A percentile compares a stretch with the other conserved stretches of the same genome.
Evolutionary conservation across 441 rosid species (phyloP).

Genomic region (Erodium texanum): DNA sequence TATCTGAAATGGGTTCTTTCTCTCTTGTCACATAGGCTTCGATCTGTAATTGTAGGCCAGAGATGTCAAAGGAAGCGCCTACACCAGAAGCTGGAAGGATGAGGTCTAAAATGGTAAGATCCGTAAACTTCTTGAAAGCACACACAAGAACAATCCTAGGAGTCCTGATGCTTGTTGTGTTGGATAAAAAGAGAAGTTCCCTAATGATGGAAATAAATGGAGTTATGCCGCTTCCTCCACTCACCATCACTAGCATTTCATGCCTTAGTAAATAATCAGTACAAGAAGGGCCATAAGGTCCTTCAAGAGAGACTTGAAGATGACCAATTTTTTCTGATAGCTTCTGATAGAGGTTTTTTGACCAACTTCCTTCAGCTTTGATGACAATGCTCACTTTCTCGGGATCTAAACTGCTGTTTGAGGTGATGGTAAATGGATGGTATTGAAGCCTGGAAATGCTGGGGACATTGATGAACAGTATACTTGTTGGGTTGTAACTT

Average conservation of each 20-base stretch:
- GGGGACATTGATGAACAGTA: constrained; percentile 41
- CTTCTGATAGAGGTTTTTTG: constrained; percentile 30
- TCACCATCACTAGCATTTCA: constrained; percentile 67
- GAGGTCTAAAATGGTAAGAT: constrained; percentile 69
- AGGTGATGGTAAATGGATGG: constrained; percentile 50
- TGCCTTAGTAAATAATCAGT: constrained; percentile 35
- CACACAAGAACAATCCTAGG: constrained; percentile 55
- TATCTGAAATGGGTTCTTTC: constrained; percentile 19
- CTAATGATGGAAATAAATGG: constrained; percentile 72
- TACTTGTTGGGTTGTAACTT: constrained; percentile 38
- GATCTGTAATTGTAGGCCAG: constrained; percentile 41
- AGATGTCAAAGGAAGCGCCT: constrained; percentile 28
- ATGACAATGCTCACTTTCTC: constrained; percentile 39
- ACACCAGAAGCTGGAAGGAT: constrained; percentile 49
- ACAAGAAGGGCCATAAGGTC: constrained; percentile 48
- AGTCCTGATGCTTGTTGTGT: constrained; percentile 28
- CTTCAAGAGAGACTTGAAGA: constrained; percentile 40
- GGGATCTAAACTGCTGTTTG: constrained; percentile 38
- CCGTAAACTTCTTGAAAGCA: constrained; percentile 60
- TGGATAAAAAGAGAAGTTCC: constrained; percentile 44
- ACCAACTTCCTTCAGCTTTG: constrained; percentile 48
- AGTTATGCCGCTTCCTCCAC: constrained; percentile 97
- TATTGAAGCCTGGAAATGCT: constrained; percentile 45
- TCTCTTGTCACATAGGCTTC: constrained; percentile 74
- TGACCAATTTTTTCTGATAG: constrained; percentile 34